Evolutionary conservation across 192 early-diverging fungal species (phyloP), one percentile per base, ranked within the genome.

Genomic region (Chytriomyces confervae): DNA sequence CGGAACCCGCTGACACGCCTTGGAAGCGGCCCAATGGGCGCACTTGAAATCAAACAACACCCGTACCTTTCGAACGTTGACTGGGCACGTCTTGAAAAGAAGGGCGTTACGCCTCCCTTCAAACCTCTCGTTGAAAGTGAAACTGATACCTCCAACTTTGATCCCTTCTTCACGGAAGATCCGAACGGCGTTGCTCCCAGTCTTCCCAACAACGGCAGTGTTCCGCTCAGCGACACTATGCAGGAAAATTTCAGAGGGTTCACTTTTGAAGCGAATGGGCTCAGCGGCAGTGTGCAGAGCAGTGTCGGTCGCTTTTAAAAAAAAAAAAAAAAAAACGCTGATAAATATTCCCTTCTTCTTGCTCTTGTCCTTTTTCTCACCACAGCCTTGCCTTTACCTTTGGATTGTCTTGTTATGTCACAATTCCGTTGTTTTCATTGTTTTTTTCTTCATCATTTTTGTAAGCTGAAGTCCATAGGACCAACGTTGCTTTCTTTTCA

Each of bases 81-180:
- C 76, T 93, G 92, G 92, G 77, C 81, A 24, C 86, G 87, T 65
- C 84, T 93, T 24, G 81, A 86, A 69, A 85, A 84, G 57, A 88
- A 90, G 76, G 82, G 90, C 68, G 84, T 88, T 7, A 85, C 80
- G 50, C 92, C 92, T 50, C 92, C 92, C 36, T 91, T 91, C 80
- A 90, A 91, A 62, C 92, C 92, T 81, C 79, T 68, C 81, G 87
- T 81, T 45, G 84, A 81, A 84, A 83, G 80, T 62, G 85, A 85
- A 60, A 84, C 79, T 2, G 87, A 88, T 68, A 83, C 81, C 29
- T 79, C 78, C 36, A 88, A 88, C 77, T 88, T 88, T 76, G 85
- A 87, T 61, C 81, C 85, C 4, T 72, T 76, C 29, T 88, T 88
- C 63, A 88, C 87, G 23, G 77, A 86, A n/a, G 24, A 83, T 29